A percentile compares a stretch with the other conserved stretches of the same genome.
Evolutionary conservation across 768 basidiomycete genomes (phyloP).

Genomic region (Gloeophyllum trabeum): DNA sequence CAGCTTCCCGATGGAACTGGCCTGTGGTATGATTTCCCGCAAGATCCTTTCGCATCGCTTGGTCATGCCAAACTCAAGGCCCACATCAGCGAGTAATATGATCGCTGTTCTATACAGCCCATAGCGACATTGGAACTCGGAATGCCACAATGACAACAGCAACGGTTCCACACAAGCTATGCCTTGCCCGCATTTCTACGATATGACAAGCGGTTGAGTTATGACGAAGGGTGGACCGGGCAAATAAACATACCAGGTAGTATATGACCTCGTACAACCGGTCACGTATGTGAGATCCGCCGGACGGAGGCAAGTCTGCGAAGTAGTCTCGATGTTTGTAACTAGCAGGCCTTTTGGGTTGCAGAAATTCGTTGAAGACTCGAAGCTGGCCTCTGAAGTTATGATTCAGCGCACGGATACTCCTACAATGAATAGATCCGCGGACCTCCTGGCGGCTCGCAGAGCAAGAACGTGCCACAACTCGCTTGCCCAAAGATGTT

Average conservation of each 20-base stretch:
- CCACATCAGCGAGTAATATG: conserved; percentile 67
- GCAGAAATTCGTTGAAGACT: conserved; percentile 53
- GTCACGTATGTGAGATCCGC: conserved; percentile 25
- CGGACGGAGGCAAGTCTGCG: conserved; percentile 24
- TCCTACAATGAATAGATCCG: conserved; percentile 5
- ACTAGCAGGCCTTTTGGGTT: conserved; percentile 46
- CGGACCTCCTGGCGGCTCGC: conserved; percentile 58
- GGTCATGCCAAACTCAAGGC: conserved; percentile 68
- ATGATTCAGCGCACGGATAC: conserved; percentile 1
- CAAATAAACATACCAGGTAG: conserved; percentile 22
- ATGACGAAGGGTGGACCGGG: not conserved
- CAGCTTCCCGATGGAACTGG: conserved; percentile 15
- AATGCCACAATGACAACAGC: conserved; percentile 64
- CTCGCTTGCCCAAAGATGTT: conserved; percentile 61
- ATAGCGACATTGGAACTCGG: conserved; percentile 67
- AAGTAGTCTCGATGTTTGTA: conserved; percentile 49
- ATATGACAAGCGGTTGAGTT: not conserved
- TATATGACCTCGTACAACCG: conserved; percentile 31
- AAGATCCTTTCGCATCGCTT: conserved; percentile 51
- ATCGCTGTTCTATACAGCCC: conserved; percentile 57
- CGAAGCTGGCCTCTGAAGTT: conserved; percentile 47
- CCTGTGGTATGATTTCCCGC: conserved; percentile 79
- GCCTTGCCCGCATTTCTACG: conserved; percentile 54
- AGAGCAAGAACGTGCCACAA: conserved; percentile 71
- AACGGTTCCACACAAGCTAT: conserved; percentile 52